These are phyloP conservation scores for Aschersonia sp. DNA, from an alignment of 2,329 filamentous ascomycete genomes.

Conservation along the genomic window DNA sequence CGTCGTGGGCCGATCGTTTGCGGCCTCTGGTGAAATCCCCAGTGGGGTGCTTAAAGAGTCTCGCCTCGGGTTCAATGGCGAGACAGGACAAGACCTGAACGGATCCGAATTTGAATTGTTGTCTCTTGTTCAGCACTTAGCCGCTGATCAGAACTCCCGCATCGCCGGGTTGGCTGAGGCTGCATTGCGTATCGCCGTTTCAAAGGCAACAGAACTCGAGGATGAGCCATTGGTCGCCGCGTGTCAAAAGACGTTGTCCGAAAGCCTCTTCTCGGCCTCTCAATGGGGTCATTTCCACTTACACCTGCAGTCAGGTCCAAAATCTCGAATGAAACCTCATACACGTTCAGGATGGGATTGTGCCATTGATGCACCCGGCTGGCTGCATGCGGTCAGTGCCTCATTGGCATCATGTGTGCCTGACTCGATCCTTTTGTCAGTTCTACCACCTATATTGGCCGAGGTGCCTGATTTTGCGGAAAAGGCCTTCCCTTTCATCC, in stretches of 20 bases:
- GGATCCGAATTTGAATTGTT: conserved; percentile 51
- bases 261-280: conserved; percentile 37
- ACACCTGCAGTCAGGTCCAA: conserved; percentile 35
- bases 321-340: neutral
- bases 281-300: conserved; percentile 39
- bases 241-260: conserved; percentile 35
- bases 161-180: conserved; percentile 47
- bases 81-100: conserved; percentile 28
- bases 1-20: conserved; percentile 72
- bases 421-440: conserved; percentile 53
- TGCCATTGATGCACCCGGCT: conserved; percentile 31
- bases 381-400: conserved; percentile 48
- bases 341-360: conserved; percentile 16
- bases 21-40: conserved; percentile 56
- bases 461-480: conserved; percentile 56
- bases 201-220: conserved; percentile 31
- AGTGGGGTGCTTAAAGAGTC: conserved; percentile 46
- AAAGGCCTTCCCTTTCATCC: conserved; percentile 64
- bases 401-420: conserved; percentile 44
- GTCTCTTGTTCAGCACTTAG: conserved; percentile 44
- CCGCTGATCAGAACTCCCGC: conserved; percentile 39
- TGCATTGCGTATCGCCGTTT: conserved; percentile 41
- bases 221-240: conserved; percentile 33
- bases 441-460: conserved; percentile 51
- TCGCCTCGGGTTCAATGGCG: conserved; percentile 33